Evolutionary conservation across 192 early-diverging fungal genomes (phyloP), one percentile per base, ranked within the genome.

Genomic region (Geosiphon pyriformis): DNA sequence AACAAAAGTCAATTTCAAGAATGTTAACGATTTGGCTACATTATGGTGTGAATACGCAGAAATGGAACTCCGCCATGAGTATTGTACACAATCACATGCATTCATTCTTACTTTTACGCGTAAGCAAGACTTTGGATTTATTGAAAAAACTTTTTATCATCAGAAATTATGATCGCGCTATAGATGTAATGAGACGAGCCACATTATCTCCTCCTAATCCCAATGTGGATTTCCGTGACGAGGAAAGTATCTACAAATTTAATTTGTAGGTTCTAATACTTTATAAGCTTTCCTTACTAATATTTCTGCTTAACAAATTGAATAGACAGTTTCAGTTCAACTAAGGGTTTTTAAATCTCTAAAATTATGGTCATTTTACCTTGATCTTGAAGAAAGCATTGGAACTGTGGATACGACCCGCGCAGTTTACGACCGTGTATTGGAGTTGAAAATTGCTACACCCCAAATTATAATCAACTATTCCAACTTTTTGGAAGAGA

Each of bases 391-490:
- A 62, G 97, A 99, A 67, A 85, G 87, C n/a, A 75, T 91, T 20
- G 95, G 92, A 4, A 83, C 91, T 0, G 71, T 92, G 0, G 94
- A 89, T 27, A 84, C 86, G 26, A 88, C 93, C 1, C 85, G 85
- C 26, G 81, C 83, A 4, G 88, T 92, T 0, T 99, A 99, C 73
- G 94, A 99, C 65, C 83, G 85, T 17, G 91, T 99, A 54, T 72
- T 99, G 73, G 92, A 94, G 52, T 82, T 98, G 33, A 89, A 91
- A 55, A 93, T 99, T 56, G 95, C 95, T 17, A 96, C 90, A 46
- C 91, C 94, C 29, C 94, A 98, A 71, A 88, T 91, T n/a, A 83
- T 99, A 37, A 92, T 96, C 74, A 94, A 99, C 74, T 98, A 91
- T 74, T 93, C 93, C 12, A 79, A 73, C 32, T 95, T 92, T 70